Conservation (phyloP, 2,329 filamentous ascomycete genomes). For the Bipolaris cookei region DNA sequence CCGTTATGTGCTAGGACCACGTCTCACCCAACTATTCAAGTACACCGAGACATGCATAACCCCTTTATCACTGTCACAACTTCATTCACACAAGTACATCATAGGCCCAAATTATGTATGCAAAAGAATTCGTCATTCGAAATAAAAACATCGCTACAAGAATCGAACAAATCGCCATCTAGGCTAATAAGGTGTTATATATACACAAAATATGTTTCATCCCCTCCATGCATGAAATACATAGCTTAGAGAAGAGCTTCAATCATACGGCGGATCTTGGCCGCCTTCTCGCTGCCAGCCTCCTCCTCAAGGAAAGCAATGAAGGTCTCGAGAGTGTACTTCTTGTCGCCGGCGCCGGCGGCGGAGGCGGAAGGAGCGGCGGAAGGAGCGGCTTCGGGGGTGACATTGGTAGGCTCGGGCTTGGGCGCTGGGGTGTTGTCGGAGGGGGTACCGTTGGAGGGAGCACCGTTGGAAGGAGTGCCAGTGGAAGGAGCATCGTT, state of each 20-base stretch:
- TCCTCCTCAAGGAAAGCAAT: conserved; percentile 24
- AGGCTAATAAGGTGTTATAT: conserved; percentile 9
- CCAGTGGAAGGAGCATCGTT: not conserved
- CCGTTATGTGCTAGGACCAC: too few relatives aligned
- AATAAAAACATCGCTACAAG: too few relatives aligned
- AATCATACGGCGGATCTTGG: conserved; percentile 25
- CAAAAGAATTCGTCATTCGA: too few relatives aligned
- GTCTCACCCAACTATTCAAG: too few relatives aligned
- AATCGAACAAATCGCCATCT: conserved; percentile 12
- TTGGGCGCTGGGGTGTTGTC: not conserved
- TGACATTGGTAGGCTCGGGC: conserved; percentile 11
- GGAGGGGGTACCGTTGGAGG: not conserved
- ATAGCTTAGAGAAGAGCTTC: conserved; percentile 18
- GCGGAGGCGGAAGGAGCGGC: conserved; percentile 5
- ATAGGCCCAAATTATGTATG: too few relatives aligned
- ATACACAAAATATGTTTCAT: conserved; percentile 2
- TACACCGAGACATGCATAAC: too few relatives aligned
- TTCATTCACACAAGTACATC: too few relatives aligned
- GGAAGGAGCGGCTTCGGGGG: conserved; percentile 6
- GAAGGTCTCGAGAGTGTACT: conserved; percentile 26
- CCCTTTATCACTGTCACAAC: too few relatives aligned
- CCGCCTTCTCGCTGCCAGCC: conserved; percentile 16
- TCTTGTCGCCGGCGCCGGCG: conserved; percentile 21
- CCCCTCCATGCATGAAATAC: not conserved
- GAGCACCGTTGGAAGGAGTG: not conserved